Percentiles rank a stretch among this genome's conserved stretches.
phyloP scores from a whole-genome alignment of 257 asterid species.

The Nicotiana noctiflora region DNA sequence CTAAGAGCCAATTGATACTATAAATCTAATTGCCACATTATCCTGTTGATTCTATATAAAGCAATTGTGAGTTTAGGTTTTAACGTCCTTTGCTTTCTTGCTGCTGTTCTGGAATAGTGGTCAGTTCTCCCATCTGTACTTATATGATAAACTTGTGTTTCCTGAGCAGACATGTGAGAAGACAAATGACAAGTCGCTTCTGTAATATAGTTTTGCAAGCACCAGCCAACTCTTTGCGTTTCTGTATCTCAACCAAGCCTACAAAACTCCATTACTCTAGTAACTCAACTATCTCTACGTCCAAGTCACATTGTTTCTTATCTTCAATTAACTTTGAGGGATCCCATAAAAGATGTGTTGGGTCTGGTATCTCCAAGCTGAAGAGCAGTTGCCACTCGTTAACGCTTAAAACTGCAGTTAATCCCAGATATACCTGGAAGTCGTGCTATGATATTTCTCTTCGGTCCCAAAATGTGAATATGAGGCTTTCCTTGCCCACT shows the following conservation, averaged over 20 bases:
- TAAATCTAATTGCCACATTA: not conserved
- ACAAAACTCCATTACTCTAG: conserved; percentile 18
- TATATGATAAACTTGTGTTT: conserved; percentile 35
- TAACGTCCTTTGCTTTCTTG: not conserved
- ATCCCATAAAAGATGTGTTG: conserved; percentile 23
- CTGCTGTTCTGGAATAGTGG: conserved; percentile 28
- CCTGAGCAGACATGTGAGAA: conserved; percentile 27
- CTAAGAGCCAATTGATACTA: not conserved
- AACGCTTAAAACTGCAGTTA: conserved; percentile 31
- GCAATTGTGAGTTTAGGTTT: too few species aligned
- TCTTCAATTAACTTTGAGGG: conserved; percentile 29
- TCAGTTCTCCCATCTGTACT: conserved; percentile 34
- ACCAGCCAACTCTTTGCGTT: conserved; percentile 25
- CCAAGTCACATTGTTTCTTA: conserved; percentile 24
- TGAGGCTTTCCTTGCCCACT: conserved; percentile 41
- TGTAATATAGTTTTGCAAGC: conserved; percentile 30
- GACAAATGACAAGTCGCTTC: conserved; percentile 36
- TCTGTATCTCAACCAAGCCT: conserved; percentile 24
- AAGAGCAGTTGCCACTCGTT: conserved; percentile 26
- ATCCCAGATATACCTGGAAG: conserved; percentile 22
- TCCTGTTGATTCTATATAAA: not conserved
- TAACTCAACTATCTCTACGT: conserved; percentile 11
- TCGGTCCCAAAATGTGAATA: conserved; percentile 29
- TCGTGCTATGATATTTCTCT: conserved; percentile 27
- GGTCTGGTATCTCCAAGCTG: conserved; percentile 21